Evolutionary conservation across 139 green algal genomes (phyloP), one percentile per base, ranked within the genome.

Genomic region (Dunaliella sp.): DNA sequence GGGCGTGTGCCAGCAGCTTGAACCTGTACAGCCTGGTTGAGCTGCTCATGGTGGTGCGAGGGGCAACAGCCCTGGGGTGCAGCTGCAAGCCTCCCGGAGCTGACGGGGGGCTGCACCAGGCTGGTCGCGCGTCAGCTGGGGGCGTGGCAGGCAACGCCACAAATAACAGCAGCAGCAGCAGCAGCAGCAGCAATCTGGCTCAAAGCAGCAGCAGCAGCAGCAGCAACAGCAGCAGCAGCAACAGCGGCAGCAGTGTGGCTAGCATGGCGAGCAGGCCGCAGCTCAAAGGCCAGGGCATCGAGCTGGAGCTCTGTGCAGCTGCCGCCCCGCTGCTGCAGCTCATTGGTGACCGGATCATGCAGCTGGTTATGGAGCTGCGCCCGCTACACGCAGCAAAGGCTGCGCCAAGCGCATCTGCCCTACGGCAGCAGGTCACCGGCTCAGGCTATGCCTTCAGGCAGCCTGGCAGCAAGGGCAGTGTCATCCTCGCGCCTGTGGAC

Each of bases 181-280:
- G 34, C 78, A 36, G 31, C 2, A 72, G 34, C 78, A 34, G 12
- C 78, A 21, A 26, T 3, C 38, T 32, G 16, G 38, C 31, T 22
- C 59, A 12, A 75, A 83, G 38, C 38, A 77, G 32, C 76, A 34
- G 24, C 83, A 86, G 83, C 72, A 79, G 35, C 84, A 83, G 38
- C 38, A 77, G 32, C 76, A 34, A 7, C 83, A 86, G 83, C 72
- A 86, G 33, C 72, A 36, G 28, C 82, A 86, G 48, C 33, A 38
- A n/a, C 57, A 57, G 36, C 80, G 33, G 80, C 36, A 74, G 80
- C 80, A 74, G 36, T 1, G 59, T 35, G 3, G n/a, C 16, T 36
- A 76, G 80, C 58, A 32, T 32, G 33, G 48, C 26, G 82, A 0
- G n/a, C 3, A 48, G 35, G 78, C 78, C 33, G 3, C 78, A 59